phyloP scores from a whole-genome alignment of 2,329 filamentous ascomycete species.

The Talaromyces piceae region DNA sequence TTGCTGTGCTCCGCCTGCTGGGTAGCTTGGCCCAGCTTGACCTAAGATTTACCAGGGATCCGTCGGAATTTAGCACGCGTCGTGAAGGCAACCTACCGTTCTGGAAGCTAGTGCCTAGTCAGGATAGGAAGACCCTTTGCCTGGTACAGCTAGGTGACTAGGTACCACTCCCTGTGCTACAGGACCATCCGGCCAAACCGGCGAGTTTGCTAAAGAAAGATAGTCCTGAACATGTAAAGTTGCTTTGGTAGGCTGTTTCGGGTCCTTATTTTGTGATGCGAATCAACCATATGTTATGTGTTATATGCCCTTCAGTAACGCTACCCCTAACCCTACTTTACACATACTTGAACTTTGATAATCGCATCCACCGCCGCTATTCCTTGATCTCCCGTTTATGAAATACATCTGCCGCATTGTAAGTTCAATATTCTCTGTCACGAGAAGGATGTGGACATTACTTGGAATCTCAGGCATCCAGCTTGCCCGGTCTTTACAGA shows the following conservation, averaged over 20 bases:
- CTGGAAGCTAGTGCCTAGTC: not conserved
- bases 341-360: not conserved
- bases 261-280: not conserved
- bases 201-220: not conserved
- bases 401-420: conserved; percentile 6
- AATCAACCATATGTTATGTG: no score
- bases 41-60: not conserved
- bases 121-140: not conserved
- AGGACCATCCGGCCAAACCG: not conserved
- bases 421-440: not conserved
- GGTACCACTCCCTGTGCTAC: not conserved
- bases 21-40: not conserved
- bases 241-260: not conserved
- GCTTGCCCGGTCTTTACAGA: conserved; percentile 39
- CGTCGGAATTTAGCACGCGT: not conserved
- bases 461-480: conserved; percentile 48
- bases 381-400: conserved; percentile 3
- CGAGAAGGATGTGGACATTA: conserved; percentile 14
- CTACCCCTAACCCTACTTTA: not conserved
- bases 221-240: not conserved
- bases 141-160: not conserved
- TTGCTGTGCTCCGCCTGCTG: not conserved
- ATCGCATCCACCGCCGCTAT: not conserved
- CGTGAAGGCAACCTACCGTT: not conserved
- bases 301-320: not conserved